Evolutionary conservation across 129 eudicot genomes (phyloP).

Genomic region (Saposhnikovia divaricata): DNA sequence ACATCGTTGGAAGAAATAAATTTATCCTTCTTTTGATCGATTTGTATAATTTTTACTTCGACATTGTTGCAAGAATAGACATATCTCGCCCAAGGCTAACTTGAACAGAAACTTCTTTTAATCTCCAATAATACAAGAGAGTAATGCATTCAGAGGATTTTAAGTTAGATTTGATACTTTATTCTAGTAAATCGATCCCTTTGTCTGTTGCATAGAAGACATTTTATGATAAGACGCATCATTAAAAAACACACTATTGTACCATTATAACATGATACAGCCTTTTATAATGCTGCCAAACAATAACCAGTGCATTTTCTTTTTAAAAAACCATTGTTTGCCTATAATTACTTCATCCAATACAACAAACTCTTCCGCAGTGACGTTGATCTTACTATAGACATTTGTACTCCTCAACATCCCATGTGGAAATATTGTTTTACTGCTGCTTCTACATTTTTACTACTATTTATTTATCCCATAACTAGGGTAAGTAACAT

Average conservation of each 20-base stretch:
- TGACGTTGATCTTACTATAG: neutral
- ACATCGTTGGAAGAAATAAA: no score
- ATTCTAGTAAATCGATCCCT: neutral
- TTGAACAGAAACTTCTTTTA: no score
- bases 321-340: neutral
- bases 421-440: conserved; percentile 1
- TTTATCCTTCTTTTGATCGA: no score
- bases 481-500: no score
- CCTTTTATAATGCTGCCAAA: neutral
- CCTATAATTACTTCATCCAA: neutral
- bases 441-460: neutral
- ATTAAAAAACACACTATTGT: neutral
- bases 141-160: no score
- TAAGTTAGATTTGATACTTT: neutral
- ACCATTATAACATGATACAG: neutral
- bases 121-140: no score
- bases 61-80: no score
- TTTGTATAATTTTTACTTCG: no score
- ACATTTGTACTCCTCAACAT: neutral
- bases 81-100: no score
- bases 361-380: neutral
- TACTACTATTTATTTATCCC: no score
- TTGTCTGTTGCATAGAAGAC: neutral
- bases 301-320: neutral
- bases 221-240: neutral